Base-by-base conservation (phyloP, 805 yeast genomes). In the Saccharomycopsis selenospora region DNA sequence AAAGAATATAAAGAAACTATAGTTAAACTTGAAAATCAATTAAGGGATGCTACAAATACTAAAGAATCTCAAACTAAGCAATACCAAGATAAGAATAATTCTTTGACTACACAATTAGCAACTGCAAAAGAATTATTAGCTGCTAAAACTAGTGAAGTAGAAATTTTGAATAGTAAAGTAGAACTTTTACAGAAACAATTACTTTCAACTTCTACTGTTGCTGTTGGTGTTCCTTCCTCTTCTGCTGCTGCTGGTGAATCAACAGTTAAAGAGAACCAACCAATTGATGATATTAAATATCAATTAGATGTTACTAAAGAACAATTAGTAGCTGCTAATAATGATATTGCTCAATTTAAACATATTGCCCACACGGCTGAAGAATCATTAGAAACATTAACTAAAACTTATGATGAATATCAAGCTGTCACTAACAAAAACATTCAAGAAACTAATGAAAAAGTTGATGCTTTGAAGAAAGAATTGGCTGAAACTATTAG, bases 341-440 rank as follows among this genome's bases (percentile, higher is more conserved):
- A 73, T n/a, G 79, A 74, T 56, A 72, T 76, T 7, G 70, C 70
- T n/a, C 80, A 82, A 55, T 76, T 81, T 59, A 76, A 80, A 49
- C 68, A 67, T n/a, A 71, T 86, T 36, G 80, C 89, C 0, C 64
- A 65, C 45, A 77, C 84, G 11, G 77, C 87, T 3, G 95, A 86
- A 58, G 76, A 75, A 46, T 79, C 89, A 3, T 67, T 86, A 33
- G 63, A 66, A 33, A 68, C 72, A 42, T 67, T 85, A 51, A 79
- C 76, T 25, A 66, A 67, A 18, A 68, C 81, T 1, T 82, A 74
- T 59, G 86, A 73, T 43, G 63, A 63, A 42, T 72, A 63, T 53
- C 73, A 71, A 8, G 29, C 36, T 3, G 18, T 4, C 3, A 8
- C 42, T 33, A 24, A 28, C 7, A 38, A 36, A 10, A 10, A 8